Evolutionary conservation across 805 yeast species (phyloP), one percentile per base, ranked within the genome.

Genomic region (Candida schatavii): DNA sequence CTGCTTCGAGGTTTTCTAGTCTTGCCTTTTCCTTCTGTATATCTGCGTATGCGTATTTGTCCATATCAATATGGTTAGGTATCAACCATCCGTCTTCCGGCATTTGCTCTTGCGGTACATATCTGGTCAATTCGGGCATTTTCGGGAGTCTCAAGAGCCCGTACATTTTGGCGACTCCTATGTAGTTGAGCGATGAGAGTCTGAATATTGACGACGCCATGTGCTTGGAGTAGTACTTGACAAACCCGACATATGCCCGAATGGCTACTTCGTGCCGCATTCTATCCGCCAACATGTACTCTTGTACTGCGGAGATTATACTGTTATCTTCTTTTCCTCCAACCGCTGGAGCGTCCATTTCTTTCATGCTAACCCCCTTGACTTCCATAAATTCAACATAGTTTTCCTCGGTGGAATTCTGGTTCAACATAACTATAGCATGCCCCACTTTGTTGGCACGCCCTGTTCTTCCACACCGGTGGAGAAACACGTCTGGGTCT

Each of bases 391-490:
- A 88, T 18, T 81, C 87, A 14, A 90, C 71, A 55, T 79, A 93
- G 42, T 84, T 91, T 50, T 81, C 85, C 56, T 93, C 99, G 41
- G 86, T 73, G n/a, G 63, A 54, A 5, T 88, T 91, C 37, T 73
- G 73, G 46, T 77, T 81, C 30, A 93, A 63, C 63, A 93, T 73
- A 1, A 87, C 80, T 2, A 88, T 68, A 0, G 95, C 96, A 44
- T 74, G 77, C 2, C 99, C 99, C 3, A 73, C 72, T 46, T 80
- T 79, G 45, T 91, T 90, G 0, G 97, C 97, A 46, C 99, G 71
- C 0, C 96, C 99, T 0, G 99, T 88, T 55, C 99, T 76, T 18
- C 99, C 99, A 63, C 91, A 86, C 57, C 99, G 76, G 61, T 93
- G 99, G 33, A 91, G 74, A 56, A 91, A 93, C 57, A 88, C 79